Evolutionary conservation across 495 filamentous ascomycete species (phyloP), one percentile per base, ranked within the genome.

Genomic region (Trichoderma gamsii): DNA sequence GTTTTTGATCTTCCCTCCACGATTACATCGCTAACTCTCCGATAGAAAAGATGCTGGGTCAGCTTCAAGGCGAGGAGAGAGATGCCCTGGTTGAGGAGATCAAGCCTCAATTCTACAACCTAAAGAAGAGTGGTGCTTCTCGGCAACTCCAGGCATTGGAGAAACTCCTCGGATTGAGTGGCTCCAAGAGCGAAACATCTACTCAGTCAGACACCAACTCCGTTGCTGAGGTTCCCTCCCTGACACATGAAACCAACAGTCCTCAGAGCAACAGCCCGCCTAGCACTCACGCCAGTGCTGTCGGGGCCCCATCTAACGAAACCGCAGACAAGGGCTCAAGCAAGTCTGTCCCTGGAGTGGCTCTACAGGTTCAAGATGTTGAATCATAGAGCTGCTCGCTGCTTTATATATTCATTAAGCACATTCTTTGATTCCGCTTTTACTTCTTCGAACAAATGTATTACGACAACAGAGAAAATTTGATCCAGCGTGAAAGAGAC

Each of bases 1-100:
- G 94, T 88, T 23, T 43, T 29, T 29, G 29, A 29, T n/a, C 18
- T n/a, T 21, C 16, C 8, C 4, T 52, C 21, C 8, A 8, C 16
- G 49, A n/a, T 23, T 4, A 7, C 18, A 23, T 21, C 46, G 64
- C 81, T 87, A 73, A 86, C 76, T 46, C 11, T 1, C 0, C n/a
- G 73, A 32, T 44, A 96, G 92, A 96, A 78, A 93, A 92, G 78
- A 83, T 97, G 29, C 82, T 96, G 63, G 86, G 84, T 8, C 84
- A 88, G 66, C 80, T 97, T 2, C 82, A 86, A 67, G 86, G 84
- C 13, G 75, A 78, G 0, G 91, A 96, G 68, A 84, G 84, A 29
- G 84, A 86, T 27, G 77, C 81, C 16, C 87, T 97, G 21, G 80
- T 91, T 27, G 87, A 91, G 21, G 80, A 88, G 63, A 88, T 97